Evolutionary conservation across 2,329 filamentous ascomycete genomes (phyloP), one percentile per base, ranked within the genome.

Genomic region (Botryosphaeria agaves): DNA sequence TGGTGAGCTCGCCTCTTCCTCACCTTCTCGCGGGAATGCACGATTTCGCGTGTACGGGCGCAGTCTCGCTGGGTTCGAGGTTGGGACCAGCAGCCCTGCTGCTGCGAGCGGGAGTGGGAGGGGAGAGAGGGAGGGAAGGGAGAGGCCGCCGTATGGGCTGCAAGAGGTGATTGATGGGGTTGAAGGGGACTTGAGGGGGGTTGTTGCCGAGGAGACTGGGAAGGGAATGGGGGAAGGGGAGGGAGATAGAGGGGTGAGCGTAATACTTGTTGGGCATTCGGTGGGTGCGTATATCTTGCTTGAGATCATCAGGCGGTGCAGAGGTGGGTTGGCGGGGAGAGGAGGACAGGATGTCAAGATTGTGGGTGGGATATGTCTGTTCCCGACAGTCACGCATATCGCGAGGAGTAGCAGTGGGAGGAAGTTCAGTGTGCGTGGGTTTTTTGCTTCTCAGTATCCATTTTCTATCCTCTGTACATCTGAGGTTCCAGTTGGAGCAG

Each of bases 101-200:
- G n/a, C n/a, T n/a, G n/a, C n/a, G n/a, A n/a, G n/a, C n/a, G n/a
- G n/a, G n/a, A n/a, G n/a, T n/a, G n/a, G n/a, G n/a, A n/a, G n/a
- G n/a, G n/a, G n/a, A n/a, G n/a, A n/a, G n/a, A n/a, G n/a, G n/a
- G 38, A 17, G 7, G 28, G 17, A 18, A 14, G 30, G 29, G 20
- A 29, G 20, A 8, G 28, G 7, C 23, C n/a, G 14, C 55, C 55
- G 5, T 55, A 59, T 31, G 47, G 52, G 14, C 47, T 71, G 4
- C 48, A 58, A 36, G 56, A 63, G 16, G 64, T 71, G 40, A 67
- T 72, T 19, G 39, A 53, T 5, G 55, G 60, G 34, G 52, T 61
- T 4, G 57, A 63, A 30, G 40, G 42, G 3, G 53, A 54, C 15
- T 38, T 72, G 2, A 46, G 54, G 11, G 36, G 49, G 1, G 39